Percentiles rank a stretch among this genome's conserved stretches.
Conservation (phyloP, 208 protist species). For the Leishmania guyanensis region DNA sequence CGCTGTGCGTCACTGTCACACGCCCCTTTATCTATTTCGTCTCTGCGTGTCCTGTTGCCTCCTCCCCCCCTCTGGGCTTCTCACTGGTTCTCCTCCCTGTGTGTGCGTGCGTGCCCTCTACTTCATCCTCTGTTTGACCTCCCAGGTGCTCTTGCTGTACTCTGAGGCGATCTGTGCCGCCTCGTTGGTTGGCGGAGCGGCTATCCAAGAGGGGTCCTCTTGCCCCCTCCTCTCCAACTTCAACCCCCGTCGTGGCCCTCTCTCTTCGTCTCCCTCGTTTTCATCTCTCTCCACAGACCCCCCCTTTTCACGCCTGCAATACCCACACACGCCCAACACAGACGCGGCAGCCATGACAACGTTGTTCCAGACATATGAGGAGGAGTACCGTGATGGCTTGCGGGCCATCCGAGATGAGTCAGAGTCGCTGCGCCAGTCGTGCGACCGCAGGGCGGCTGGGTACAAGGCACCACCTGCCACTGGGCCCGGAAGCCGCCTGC, state of each 20-base stretch:
- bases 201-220: neutral
- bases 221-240: neutral
- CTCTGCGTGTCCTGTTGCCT: neutral
- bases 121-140: neutral
- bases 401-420: slow-evolving; percentile 49
- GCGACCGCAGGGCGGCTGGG: slow-evolving; percentile 30
- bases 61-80: neutral
- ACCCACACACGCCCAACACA: neutral
- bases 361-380: slow-evolving; percentile 70
- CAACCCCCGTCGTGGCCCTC: too few species aligned
- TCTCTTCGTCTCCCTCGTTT: neutral
- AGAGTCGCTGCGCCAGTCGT: slow-evolving; percentile 36
- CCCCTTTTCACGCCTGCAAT: neutral
- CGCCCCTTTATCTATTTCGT: neutral
- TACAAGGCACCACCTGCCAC: slow-evolving; percentile 59
- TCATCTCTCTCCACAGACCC: neutral
- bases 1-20: neutral
- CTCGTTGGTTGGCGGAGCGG: neutral
- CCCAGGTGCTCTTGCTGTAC: neutral
- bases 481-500: slow-evolving; percentile 57
- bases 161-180: neutral
- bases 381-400: slow-evolving; percentile 72
- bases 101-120: neutral
- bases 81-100: neutral
- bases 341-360: slow-evolving; percentile 42